phyloP scores from a whole-genome alignment of 176 grass and related monocot species.

The Oropetium thomaeum region DNA sequence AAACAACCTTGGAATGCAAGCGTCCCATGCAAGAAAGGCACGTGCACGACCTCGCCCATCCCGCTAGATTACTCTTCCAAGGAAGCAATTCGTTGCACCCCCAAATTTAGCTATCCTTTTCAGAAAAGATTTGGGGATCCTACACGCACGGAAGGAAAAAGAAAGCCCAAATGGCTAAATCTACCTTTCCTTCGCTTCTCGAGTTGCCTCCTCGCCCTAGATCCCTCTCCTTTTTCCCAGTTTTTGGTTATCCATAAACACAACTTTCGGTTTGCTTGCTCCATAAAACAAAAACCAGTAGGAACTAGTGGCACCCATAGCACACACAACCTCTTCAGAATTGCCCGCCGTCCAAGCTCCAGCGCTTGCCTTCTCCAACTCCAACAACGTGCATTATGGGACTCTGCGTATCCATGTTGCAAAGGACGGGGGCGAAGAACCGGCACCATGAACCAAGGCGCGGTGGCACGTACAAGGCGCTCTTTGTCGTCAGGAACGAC shows the following conservation, averaged over 20 bases:
- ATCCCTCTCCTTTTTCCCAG: background rate
- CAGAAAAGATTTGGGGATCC: background rate
- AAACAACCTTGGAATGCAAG: background rate
- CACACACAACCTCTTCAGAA: background rate
- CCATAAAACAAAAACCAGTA: slow-evolving; percentile 29
- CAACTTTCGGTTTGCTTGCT: background rate
- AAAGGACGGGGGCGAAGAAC: background rate
- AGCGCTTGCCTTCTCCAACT: background rate
- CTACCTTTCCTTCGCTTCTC: slow-evolving; percentile 27
- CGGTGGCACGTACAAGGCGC: background rate
- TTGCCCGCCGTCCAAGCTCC: background rate
- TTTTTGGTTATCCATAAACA: background rate
- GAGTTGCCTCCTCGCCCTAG: slow-evolving; percentile 5
- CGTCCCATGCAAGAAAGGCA: no score
- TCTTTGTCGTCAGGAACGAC: slow-evolving; percentile 36
- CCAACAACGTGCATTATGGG: no score
- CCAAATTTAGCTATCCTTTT: slow-evolving; percentile 17
- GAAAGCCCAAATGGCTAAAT: background rate
- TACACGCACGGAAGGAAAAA: slow-evolving; percentile 19
- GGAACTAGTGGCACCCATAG: background rate
- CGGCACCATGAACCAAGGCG: slow-evolving; percentile 5
- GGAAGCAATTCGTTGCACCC: slow-evolving; percentile 23
- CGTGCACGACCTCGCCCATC: background rate
- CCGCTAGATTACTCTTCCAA: background rate
- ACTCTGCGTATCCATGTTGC: slow-evolving; percentile 37